phyloP scores from a whole-genome alignment of 164 flowering plant species.

The Malania oleifera region DNA sequence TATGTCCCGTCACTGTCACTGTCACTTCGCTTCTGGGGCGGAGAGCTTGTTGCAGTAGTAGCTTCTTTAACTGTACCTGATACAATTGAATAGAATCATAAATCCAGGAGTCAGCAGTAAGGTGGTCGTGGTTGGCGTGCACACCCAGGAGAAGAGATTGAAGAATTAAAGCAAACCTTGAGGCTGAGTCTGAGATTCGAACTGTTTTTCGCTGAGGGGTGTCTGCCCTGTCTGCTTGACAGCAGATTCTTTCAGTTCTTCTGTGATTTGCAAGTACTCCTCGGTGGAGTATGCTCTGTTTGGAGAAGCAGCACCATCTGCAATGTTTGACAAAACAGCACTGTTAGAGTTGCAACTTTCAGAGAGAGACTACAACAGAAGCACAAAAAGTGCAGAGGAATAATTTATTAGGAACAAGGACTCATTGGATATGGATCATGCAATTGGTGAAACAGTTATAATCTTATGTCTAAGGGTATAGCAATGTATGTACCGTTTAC shows the following conservation, averaged over 20 bases:
- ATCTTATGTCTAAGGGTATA: no score
- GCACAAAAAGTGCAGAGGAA: background rate
- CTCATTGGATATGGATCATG: no score
- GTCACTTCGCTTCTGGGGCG: constrained; percentile 26
- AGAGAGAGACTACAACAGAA: background rate
- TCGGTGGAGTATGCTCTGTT: constrained; percentile 39
- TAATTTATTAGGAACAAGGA: no score
- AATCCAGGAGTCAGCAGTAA: no score
- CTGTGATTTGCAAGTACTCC: constrained; percentile 49
- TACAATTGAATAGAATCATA: background rate
- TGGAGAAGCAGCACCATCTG: constrained; percentile 38
- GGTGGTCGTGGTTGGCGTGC: no score
- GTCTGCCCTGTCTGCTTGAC: constrained; percentile 31
- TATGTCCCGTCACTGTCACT: constrained; percentile 24
- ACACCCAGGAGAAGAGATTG: no score
- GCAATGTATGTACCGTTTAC: no score
- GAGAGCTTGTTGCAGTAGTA: constrained; percentile 19
- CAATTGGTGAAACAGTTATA: no score
- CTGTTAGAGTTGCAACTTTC: no score
- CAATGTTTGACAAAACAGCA: background rate
- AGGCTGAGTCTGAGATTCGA: constrained; percentile 26
- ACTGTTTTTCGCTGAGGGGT: constrained; percentile 20
- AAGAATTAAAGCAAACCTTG: constrained; percentile 29
- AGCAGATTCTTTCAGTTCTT: constrained; percentile 51
- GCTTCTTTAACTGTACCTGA: constrained; percentile 27